A percentile compares a stretch with the other conserved stretches of the same genome.
Conservation (phyloP, 768 basidiomycete species). For the Cystofilobasidium bisporidii region DNA sequence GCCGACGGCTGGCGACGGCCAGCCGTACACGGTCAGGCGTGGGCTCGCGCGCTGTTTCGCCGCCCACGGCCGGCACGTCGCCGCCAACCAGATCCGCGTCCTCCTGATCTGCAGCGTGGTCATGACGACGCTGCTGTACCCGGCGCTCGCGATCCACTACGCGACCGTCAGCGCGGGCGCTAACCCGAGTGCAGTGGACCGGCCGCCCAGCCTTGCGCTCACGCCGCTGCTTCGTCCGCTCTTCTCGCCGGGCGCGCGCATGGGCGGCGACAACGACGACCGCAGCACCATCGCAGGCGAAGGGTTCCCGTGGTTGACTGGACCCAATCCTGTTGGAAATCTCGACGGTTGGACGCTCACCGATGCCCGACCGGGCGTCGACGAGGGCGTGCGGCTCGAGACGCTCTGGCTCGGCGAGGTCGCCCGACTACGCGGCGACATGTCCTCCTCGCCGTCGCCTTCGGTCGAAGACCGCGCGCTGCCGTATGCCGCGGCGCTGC, state of each 20-base stretch:
- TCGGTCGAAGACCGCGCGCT: neutral
- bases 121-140: constrained; percentile 80
- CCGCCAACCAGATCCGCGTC: constrained; percentile 57
- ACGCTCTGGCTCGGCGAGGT: constrained; percentile 24
- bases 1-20: neutral
- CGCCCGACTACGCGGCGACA: no score
- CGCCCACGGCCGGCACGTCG: constrained; percentile 19
- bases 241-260: constrained; percentile 51
- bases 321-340: neutral
- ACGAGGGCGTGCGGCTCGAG: constrained; percentile 7
- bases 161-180: constrained; percentile 12
- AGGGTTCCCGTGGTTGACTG: neutral
- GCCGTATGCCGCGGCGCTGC: neutral
- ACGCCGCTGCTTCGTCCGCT: constrained; percentile 44
- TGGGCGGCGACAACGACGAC: constrained; percentile 42
- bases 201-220: constrained; percentile 43
- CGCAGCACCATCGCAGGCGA: no score
- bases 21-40: neutral
- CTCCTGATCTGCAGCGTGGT: constrained; percentile 79
- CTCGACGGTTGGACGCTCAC: neutral
- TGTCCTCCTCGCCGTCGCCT: neutral
- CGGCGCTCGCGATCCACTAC: constrained; percentile 69
- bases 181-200: constrained; percentile 38
- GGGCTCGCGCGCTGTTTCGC: constrained; percentile 15
- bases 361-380: neutral